phyloP scores from a whole-genome alignment of 352 stramenopile species.

The Phytophthora tubulina region DNA sequence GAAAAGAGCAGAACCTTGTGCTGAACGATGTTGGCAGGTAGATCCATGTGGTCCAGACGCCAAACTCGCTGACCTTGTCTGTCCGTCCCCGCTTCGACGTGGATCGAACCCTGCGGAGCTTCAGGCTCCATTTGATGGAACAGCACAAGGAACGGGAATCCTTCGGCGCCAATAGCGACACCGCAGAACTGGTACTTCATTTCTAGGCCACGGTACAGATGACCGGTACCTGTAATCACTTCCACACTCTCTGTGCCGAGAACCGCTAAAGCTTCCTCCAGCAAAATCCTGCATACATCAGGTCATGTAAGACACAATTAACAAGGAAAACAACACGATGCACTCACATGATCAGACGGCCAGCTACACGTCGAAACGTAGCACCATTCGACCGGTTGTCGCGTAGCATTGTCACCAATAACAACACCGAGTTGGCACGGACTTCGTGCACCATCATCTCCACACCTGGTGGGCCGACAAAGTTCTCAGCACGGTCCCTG shows the following conservation, averaged over 20 bases:
- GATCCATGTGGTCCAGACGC: slow-evolving; percentile 44
- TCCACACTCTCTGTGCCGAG: slow-evolving; percentile 45
- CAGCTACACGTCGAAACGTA: slow-evolving; percentile 50
- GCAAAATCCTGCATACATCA: slow-evolving; percentile 46
- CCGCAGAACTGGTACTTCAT: slow-evolving; percentile 44
- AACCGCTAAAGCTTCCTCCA: slow-evolving; percentile 62
- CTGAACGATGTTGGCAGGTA: slow-evolving; percentile 45
- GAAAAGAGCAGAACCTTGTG: slow-evolving; percentile 54
- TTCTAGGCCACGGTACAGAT: slow-evolving; percentile 43
- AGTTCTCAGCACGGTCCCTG: slow-evolving; percentile 52
- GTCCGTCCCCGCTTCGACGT: slow-evolving; percentile 25
- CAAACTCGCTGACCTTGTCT: slow-evolving; percentile 17
- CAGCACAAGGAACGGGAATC: slow-evolving; percentile 54
- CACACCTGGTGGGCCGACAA: slow-evolving; percentile 29
- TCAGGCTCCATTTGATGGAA: slow-evolving; percentile 65
- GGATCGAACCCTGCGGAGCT: slow-evolving; percentile 46
- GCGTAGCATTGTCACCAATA: slow-evolving; percentile 62
- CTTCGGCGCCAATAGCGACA: slow-evolving; percentile 51
- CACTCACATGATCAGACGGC: slow-evolving; percentile 58
- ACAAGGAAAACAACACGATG: background rate
- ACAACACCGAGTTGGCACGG: slow-evolving; percentile 48
- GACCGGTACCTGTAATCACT: slow-evolving; percentile 43
- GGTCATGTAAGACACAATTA: background rate
- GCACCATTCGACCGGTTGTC: slow-evolving; percentile 40
- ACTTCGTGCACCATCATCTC: slow-evolving; percentile 56